Conservation (phyloP, 2,329 filamentous ascomycete species). For the Aspergillus fischeri region DNA sequence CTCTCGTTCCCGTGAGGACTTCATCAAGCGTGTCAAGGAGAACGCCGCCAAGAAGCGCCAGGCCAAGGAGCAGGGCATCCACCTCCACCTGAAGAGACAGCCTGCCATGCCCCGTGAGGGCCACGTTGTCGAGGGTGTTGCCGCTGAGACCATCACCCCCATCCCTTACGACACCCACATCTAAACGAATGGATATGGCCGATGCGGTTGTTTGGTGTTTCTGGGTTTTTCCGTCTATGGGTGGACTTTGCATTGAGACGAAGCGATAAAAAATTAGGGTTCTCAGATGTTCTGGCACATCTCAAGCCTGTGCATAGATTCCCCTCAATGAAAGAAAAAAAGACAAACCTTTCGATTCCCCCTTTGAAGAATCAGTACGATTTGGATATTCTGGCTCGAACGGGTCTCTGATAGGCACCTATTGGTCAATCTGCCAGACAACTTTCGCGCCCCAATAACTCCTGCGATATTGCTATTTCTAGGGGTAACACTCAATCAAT, state of each 20-base stretch:
- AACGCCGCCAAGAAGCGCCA: conserved; percentile 90
- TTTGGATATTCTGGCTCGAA: neutral
- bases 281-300: conserved; percentile 37
- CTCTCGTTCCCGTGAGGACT: conserved; percentile 94
- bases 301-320: conserved; percentile 41
- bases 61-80: conserved; percentile 84
- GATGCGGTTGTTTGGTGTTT: conserved; percentile 39
- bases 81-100: conserved; percentile 90
- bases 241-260: conserved; percentile 38
- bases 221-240: conserved; percentile 30
- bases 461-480: neutral
- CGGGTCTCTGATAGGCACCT: neutral
- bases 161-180: conserved; percentile 98
- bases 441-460: neutral
- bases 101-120: conserved; percentile 75
- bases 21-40: conserved; percentile 92
- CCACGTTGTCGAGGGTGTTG: conserved; percentile 76
- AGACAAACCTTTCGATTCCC: conserved; percentile 33
- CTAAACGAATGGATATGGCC: conserved; percentile 53
- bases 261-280: conserved; percentile 32
- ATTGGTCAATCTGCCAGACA: neutral
- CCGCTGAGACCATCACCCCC: conserved; percentile 85
- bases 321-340: conserved; percentile 42
- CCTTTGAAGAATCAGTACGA: neutral
- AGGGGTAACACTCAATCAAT: neutral